Evolutionary conservation across 495 filamentous ascomycete genomes (phyloP).

Genomic region (Letharia columbiana): DNA sequence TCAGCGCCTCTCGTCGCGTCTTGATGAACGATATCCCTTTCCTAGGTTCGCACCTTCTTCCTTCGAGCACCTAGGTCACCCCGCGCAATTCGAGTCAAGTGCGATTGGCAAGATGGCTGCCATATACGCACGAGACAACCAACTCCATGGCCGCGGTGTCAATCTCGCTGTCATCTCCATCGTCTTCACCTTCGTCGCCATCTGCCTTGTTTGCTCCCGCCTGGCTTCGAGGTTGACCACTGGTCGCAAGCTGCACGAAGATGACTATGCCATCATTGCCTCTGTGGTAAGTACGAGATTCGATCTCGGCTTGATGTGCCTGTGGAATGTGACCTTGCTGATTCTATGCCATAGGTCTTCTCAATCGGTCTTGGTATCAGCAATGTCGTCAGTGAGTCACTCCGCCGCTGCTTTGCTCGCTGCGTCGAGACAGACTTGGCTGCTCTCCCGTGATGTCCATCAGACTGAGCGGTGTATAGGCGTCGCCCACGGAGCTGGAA

Average conservation of each 20-base stretch:
- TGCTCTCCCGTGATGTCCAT: not conserved
- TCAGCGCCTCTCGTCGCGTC: not conserved
- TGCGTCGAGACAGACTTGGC: not conserved
- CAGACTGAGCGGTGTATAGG: constrained; percentile 15
- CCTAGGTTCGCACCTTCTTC: not conserved
- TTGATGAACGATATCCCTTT: not conserved
- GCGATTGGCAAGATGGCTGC: constrained; percentile 3
- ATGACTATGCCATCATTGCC: constrained; percentile 20
- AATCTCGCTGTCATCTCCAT: constrained; percentile 20
- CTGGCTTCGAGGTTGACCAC: constrained; percentile 15
- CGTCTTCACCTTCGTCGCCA: constrained; percentile 11
- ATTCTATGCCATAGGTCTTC: constrained; percentile 8
- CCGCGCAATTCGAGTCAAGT: not conserved
- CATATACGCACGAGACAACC: constrained; percentile 9
- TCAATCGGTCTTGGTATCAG: constrained; percentile 17
- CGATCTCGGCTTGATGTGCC: not conserved
- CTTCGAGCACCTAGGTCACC: not conserved
- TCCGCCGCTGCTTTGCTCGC: too few relatives aligned
- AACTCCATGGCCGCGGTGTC: constrained; percentile 22
- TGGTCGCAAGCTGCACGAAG: constrained; percentile 15
- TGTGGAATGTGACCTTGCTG: not conserved
- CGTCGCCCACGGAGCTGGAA: constrained; percentile 20
- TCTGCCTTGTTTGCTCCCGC: constrained; percentile 16
- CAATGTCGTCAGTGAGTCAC: constrained; percentile 17
- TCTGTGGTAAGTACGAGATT: constrained; percentile 15